These are phyloP conservation scores for Trichoderma simmonsii DNA, from an alignment of 2,329 filamentous ascomycete species.

Conservation along the genomic window DNA sequence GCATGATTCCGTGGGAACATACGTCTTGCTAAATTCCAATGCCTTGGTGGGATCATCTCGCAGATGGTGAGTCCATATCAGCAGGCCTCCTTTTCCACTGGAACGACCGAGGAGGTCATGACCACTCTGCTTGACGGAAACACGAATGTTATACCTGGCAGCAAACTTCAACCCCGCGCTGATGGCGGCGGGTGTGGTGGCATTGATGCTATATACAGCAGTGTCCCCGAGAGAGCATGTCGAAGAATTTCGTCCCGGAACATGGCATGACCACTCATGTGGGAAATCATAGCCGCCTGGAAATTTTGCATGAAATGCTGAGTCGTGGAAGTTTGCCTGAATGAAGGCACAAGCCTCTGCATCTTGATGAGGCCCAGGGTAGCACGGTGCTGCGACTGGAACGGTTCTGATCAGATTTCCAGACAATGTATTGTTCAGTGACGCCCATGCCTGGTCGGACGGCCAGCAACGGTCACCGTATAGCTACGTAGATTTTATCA, in stretches of 20 bases:
- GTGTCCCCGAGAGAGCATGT: not conserved
- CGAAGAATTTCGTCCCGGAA: not conserved
- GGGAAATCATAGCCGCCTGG: not conserved
- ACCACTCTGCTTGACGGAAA: no score
- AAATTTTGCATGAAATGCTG: not conserved
- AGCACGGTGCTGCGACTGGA: not conserved
- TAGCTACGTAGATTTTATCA: not conserved
- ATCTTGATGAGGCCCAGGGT: not conserved
- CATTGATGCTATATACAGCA: not conserved
- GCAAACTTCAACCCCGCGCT: no score
- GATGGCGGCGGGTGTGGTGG: no score
- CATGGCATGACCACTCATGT: not conserved
- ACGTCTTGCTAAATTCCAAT: not conserved
- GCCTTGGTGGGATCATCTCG: not conserved
- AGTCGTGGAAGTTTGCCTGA: not conserved
- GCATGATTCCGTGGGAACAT: not conserved
- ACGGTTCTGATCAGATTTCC: not conserved
- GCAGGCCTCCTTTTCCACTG: not conserved
- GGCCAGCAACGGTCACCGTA: not conserved
- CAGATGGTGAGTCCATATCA: not conserved
- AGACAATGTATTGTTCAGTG: not conserved
- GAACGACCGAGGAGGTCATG: no score
- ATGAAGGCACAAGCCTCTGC: not conserved
- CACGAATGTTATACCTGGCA: no score
- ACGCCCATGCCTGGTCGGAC: not conserved